Evolutionary conservation across 176 grass and related monocot species (phyloP).

Genomic region (Eleusine coracana): DNA sequence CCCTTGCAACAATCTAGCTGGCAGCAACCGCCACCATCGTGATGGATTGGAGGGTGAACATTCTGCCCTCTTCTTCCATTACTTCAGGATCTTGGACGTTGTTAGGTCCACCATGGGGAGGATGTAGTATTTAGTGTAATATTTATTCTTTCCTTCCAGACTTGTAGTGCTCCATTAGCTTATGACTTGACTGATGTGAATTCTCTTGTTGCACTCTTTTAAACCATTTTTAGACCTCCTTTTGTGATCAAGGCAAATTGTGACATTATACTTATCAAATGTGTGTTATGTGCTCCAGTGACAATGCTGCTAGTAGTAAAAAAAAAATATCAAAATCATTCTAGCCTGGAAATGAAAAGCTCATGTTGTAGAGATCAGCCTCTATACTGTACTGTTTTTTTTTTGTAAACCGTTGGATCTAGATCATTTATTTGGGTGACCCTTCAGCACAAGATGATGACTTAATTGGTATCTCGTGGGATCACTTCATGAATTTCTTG

Average conservation of each 20-base stretch:
- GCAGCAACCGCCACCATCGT: constrained; percentile 72
- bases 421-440: too few species aligned
- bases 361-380: not conserved
- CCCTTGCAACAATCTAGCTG: constrained; percentile 86
- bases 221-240: not conserved
- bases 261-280: not conserved
- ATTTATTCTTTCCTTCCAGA: not conserved
- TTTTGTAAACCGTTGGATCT: too few species aligned
- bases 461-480: too few species aligned
- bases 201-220: not conserved
- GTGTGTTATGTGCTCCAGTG: not conserved
- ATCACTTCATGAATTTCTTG: not conserved
- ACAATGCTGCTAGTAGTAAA: not conserved
- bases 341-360: not conserved
- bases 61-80: constrained; percentile 74
- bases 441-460: too few species aligned
- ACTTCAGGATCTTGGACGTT: constrained; percentile 65
- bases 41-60: constrained; percentile 84
- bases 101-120: constrained; percentile 57
- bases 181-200: not conserved
- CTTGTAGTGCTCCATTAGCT: not conserved
- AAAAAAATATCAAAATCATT: not conserved
- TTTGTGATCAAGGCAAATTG: constrained; percentile 1
- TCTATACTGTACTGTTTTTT: not conserved
- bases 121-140: constrained; percentile 12